Evolutionary conservation across 176 grass and related monocot genomes (phyloP).

Genomic region (Triticum monococcum): DNA sequence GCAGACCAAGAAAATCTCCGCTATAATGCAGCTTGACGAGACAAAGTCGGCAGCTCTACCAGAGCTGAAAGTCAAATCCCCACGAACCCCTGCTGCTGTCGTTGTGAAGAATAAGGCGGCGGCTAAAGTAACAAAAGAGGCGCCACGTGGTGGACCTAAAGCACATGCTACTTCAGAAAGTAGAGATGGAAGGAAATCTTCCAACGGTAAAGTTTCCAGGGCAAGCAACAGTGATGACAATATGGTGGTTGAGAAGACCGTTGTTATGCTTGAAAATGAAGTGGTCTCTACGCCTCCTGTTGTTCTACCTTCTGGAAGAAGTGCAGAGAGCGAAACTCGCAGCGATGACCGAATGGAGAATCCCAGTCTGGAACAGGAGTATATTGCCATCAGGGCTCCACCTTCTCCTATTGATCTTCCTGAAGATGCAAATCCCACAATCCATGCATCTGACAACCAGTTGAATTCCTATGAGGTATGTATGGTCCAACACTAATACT

Average conservation of each 20-base stretch:
- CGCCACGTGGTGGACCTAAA: slow-evolving; percentile 30
- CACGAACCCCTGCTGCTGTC: slow-evolving; percentile 28
- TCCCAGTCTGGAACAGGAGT: slow-evolving; percentile 27
- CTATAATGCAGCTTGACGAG: slow-evolving; percentile 90
- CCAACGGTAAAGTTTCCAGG: slow-evolving; percentile 25
- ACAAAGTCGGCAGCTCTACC: slow-evolving; percentile 81
- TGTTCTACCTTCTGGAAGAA: slow-evolving; percentile 15
- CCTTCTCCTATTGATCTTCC: slow-evolving; percentile 53
- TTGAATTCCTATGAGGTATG: slow-evolving; percentile 59
- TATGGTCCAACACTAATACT: slow-evolving; percentile 36
- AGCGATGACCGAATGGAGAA: slow-evolving; percentile 34
- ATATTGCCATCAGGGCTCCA: slow-evolving; percentile 53
- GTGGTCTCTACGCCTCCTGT: slow-evolving; percentile 36
- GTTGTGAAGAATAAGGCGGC: slow-evolving; percentile 21
- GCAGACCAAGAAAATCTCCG: slow-evolving; percentile 76
- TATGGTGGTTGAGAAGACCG: slow-evolving; percentile 60
- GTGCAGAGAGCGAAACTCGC: slow-evolving; percentile 28
- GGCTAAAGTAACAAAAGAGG: slow-evolving; percentile 39
- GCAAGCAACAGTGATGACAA: slow-evolving; percentile 42
- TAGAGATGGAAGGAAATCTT: slow-evolving; percentile 28
- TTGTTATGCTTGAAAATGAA: slow-evolving; percentile 65
- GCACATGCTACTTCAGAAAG: slow-evolving; percentile 24
- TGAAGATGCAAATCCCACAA: slow-evolving; percentile 25
- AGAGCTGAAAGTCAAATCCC: slow-evolving; percentile 64
- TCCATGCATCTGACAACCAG: slow-evolving; percentile 25